These are phyloP conservation scores for Lentinula detonsa DNA, from an alignment of 768 basidiomycete species.

Conservation along the genomic window DNA sequence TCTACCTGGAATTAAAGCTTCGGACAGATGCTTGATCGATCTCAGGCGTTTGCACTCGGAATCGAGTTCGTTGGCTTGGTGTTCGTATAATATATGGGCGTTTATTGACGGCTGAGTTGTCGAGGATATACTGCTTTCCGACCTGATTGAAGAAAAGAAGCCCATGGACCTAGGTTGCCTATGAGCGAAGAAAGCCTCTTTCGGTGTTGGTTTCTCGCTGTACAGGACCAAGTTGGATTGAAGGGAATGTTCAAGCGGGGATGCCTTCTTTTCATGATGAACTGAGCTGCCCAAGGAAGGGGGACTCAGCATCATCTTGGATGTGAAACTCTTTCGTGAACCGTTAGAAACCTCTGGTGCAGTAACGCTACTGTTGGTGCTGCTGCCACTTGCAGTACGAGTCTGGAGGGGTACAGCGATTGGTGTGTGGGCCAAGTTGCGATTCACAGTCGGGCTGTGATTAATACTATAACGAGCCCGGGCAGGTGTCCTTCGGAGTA, in stretches of 20 bases:
- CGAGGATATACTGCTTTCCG: not conserved
- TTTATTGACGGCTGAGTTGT: not conserved
- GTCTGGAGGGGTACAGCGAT: not conserved
- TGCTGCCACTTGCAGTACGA: not conserved
- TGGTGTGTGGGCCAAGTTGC: not conserved
- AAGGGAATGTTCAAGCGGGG: not conserved
- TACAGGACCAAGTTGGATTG: not conserved
- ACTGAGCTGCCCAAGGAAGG: not conserved
- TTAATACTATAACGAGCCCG: not conserved
- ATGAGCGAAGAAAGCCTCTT: not conserved
- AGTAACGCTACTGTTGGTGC: not conserved
- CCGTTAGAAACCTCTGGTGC: not conserved
- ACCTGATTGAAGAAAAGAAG: not conserved
- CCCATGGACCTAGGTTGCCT: not conserved
- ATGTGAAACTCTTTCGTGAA: not conserved
- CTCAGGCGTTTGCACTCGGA: constrained; percentile 5
- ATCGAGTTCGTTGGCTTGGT: constrained; percentile 1
- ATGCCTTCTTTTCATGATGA: not conserved
- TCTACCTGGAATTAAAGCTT: constrained; percentile 3
- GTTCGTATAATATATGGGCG: not conserved
- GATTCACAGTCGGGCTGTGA: not conserved
- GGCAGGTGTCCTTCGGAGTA: constrained; percentile 2
- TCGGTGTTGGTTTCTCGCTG: not conserved
- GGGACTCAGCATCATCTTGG: not conserved
- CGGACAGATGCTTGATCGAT: constrained; percentile 1